Evolutionary conservation across 805 yeast genomes (phyloP), one percentile per base, ranked within the genome.

Genomic region (Lachancea cidri): DNA sequence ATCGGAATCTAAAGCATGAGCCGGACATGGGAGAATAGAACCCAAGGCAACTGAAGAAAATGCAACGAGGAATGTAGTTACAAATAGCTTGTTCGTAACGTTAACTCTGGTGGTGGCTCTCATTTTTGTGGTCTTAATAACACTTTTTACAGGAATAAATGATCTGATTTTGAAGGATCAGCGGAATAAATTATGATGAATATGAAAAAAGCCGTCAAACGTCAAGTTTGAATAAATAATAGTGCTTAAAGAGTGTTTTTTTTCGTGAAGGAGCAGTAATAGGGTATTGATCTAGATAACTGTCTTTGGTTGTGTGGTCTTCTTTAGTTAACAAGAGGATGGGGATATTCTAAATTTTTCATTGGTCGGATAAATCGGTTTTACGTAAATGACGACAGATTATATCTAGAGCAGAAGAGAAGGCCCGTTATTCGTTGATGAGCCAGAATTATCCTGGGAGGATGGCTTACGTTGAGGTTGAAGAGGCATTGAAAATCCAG

Each of bases 31-130:
- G 35, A 68, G 50, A 22, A 64, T 55, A 4, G 73, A 64, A n/a
- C 70, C 60, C 20, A 67, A 51, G 1, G 72, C 71, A 11, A 69
- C 74, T 2, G 71, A 65, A 17, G 65, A 54, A 35, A 78, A 75
- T 34, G 82, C 78, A n/a, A 77, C 73, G 8, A 81, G 77, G 52
- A 78, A 78, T 5, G 85, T 77, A 18, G 81, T 72, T 43, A 73
- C 65, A 62, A 77, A 79, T 44, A 79, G 53, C 36, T 74, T 73
- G 47, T 73, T 68, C 7, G 81, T 74, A 41, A 77, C 62, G 50
- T 64, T 68, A 50, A 69, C 72, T 56, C 81, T 71, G 32, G 73
- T 74, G 4, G 77, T 68, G 4, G 81, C 79, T 64, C 69, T 74
- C 65, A 76, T 69, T 33, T 24, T 16, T 22, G 27, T 22, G 27